phyloP scores from a whole-genome alignment of 2,329 filamentous ascomycete species.

The Hawksworthiomyces lignivorus region DNA sequence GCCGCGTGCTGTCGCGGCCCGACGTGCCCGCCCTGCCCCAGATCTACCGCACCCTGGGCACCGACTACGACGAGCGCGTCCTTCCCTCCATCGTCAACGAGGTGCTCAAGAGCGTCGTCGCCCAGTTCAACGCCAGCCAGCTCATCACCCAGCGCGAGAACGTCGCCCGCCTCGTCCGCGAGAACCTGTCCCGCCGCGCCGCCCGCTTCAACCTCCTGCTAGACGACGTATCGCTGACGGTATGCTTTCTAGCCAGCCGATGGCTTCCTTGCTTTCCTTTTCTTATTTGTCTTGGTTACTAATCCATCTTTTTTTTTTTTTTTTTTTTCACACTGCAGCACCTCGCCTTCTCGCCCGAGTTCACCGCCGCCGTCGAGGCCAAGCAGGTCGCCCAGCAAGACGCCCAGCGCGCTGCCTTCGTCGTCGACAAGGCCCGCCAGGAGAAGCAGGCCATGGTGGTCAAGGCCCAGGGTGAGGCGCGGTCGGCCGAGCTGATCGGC shows the following conservation, averaged over 20 bases:
- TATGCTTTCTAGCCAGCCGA: conserved; percentile 39
- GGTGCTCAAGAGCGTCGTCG: conserved; percentile 96
- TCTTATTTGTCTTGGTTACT: too few species aligned
- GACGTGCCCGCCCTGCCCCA: conserved; percentile 88
- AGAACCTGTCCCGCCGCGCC: conserved; percentile 84
- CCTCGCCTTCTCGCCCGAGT: conserved; percentile 65
- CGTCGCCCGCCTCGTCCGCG: conserved; percentile 81
- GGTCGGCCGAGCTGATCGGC: conserved; percentile 94
- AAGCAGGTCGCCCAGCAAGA: conserved; percentile 81
- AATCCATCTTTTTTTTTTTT: background rate
- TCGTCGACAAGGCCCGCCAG: conserved; percentile 97
- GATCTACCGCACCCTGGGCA: conserved; percentile 98
- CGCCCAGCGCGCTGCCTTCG: conserved; percentile 90
- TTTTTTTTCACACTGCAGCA: conserved; percentile 37
- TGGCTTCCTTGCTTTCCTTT: background rate
- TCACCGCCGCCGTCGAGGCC: conserved; percentile 65
- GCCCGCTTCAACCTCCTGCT: conserved; percentile 95
- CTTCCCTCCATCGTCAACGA: conserved; percentile 98
- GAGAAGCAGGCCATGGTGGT: conserved; percentile 99
- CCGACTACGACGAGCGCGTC: conserved; percentile 97
- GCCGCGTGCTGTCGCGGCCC: conserved; percentile 89
- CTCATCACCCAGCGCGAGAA: conserved; percentile 98
- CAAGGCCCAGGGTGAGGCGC: conserved; percentile 96
- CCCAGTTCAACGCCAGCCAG: conserved; percentile 97
- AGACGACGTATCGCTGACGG: conserved; percentile 94